These are phyloP conservation scores for Hermanozyma aechmeae DNA, from an alignment of 805 yeast species.

Conservation along the genomic window DNA sequence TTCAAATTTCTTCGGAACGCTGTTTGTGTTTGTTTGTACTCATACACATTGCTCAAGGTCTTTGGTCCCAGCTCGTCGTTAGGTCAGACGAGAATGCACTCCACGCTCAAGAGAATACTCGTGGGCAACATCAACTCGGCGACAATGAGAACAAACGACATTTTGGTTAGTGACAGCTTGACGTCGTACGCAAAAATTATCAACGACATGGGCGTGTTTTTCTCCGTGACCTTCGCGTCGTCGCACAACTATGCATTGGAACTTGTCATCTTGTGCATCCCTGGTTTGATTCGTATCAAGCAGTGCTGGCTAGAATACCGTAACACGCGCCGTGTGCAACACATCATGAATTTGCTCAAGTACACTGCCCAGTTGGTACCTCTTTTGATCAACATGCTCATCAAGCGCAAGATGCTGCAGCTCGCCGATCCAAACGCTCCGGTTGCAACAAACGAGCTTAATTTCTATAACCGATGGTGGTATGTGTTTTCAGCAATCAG, in stretches of 20 bases:
- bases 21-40: neutral
- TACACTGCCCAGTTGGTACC: slow-evolving; percentile 56
- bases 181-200: slow-evolving; percentile 73
- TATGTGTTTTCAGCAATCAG: slow-evolving; percentile 41
- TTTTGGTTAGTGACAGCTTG: slow-evolving; percentile 73
- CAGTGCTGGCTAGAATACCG: slow-evolving; percentile 74
- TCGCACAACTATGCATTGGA: slow-evolving; percentile 20
- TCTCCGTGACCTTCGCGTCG: slow-evolving; percentile 30
- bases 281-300: slow-evolving; percentile 64
- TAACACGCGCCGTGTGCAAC: slow-evolving; percentile 40
- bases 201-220: slow-evolving; percentile 57
- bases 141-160: slow-evolving; percentile 64
- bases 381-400: slow-evolving; percentile 16
- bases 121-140: slow-evolving; percentile 50
- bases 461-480: slow-evolving; percentile 31
- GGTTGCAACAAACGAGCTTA: slow-evolving; percentile 6
- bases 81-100: slow-evolving; percentile 34
- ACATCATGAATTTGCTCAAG: slow-evolving; percentile 65
- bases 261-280: slow-evolving; percentile 34
- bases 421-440: slow-evolving; percentile 2
- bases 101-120: slow-evolving; percentile 44
- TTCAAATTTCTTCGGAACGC: neutral
- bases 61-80: slow-evolving; percentile 24
- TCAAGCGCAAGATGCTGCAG: slow-evolving; percentile 7
- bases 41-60: slow-evolving; percentile 11